A percentile compares a stretch with the other conserved stretches of the same genome.
Evolutionary conservation across 768 basidiomycete species (phyloP).

Genomic region (Bullera alba): DNA sequence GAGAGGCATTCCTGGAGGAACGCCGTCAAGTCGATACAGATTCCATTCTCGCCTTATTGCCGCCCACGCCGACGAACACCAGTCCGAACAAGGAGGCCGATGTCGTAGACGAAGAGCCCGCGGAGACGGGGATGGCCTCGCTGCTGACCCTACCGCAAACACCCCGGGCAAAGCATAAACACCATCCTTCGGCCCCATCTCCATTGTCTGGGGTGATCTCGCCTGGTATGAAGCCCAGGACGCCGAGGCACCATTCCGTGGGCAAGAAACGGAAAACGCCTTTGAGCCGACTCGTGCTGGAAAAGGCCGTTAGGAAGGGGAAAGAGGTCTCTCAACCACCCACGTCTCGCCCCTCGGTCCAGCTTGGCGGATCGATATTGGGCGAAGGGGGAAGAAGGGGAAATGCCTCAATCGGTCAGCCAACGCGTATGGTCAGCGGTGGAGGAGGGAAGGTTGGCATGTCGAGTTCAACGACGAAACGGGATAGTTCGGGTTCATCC

Average conservation of each 20-base stretch:
- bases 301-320: slow-evolving; percentile 30
- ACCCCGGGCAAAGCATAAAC: too few relatives aligned
- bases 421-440: background rate
- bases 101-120: too few relatives aligned
- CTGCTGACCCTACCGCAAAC: too few relatives aligned
- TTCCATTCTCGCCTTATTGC: slow-evolving; percentile 18
- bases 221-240: slow-evolving; percentile 7
- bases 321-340: background rate
- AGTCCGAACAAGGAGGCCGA: background rate
- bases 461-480: background rate
- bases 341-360: background rate
- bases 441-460: background rate
- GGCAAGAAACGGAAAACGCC: slow-evolving; percentile 27
- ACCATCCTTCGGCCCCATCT: slow-evolving; percentile 23
- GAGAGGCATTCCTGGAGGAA: slow-evolving; percentile 34
- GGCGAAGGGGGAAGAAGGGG: slow-evolving; percentile 17
- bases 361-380: background rate
- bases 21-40: slow-evolving; percentile 21
- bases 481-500: background rate
- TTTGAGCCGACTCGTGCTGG: slow-evolving; percentile 31
- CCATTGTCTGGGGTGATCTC: too few relatives aligned
- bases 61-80: slow-evolving; percentile 9
- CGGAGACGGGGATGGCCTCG: too few relatives aligned
- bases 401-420: slow-evolving; percentile 9
- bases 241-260: slow-evolving; percentile 21